These are phyloP conservation scores for Mucor lusitanicus DNA, from an alignment of 371 early-diverging fungal genomes.

Conservation along the genomic window DNA sequence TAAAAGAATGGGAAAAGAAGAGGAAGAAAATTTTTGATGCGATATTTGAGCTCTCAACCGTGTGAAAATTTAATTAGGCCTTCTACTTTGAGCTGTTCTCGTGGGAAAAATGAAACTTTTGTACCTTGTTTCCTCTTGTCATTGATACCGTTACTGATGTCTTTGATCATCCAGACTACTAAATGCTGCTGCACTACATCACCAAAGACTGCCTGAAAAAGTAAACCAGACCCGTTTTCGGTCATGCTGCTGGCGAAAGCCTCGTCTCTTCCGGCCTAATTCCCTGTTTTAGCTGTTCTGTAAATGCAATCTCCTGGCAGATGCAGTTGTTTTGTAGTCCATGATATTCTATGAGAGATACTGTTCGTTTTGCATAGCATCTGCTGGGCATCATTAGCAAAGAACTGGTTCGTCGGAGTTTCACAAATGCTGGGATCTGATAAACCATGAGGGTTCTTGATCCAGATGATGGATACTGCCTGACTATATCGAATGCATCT, in stretches of 20 bases:
- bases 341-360: background rate
- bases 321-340: background rate
- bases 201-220: background rate
- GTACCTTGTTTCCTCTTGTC: background rate
- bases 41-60: conserved; percentile 6
- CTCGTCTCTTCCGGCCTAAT: background rate
- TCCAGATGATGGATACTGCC: background rate
- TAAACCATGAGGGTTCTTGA: too few relatives aligned
- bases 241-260: background rate
- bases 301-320: background rate
- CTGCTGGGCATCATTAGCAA: too few relatives aligned
- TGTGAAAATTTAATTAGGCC: conserved; percentile 11
- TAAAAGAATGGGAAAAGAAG: background rate
- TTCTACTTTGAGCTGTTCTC: conserved; percentile 12
- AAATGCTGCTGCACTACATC: background rate
- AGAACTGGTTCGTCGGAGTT: too few relatives aligned
- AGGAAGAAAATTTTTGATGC: background rate
- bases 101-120: conserved; percentile 19
- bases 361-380: background rate
- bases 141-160: background rate
- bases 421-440: background rate
- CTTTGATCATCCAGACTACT: background rate
- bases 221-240: background rate
- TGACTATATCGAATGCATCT: background rate
- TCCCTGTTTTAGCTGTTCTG: background rate